phyloP scores from a whole-genome alignment of 106 monocot genomes.

The Vanilla planifolia region DNA sequence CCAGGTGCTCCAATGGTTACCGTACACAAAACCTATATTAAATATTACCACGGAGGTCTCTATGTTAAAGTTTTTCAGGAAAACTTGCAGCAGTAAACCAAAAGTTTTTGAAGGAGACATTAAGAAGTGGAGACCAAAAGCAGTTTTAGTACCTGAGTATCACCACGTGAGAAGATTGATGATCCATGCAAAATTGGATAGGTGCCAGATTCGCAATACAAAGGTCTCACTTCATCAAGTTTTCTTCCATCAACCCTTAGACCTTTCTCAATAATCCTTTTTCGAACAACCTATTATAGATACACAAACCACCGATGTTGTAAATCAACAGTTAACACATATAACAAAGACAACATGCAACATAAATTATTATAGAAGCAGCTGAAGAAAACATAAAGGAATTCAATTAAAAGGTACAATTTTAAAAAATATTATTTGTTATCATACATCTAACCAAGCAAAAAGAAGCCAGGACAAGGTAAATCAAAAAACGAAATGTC shows the following conservation, averaged over 20 bases:
- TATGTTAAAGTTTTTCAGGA: not conserved
- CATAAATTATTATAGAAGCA: not conserved
- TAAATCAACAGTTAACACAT: not conserved
- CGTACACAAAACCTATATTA: conserved; percentile 76
- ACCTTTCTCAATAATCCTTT: conserved; percentile 83
- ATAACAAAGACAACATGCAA: not conserved
- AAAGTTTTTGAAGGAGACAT: not conserved
- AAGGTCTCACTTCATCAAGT: conserved; percentile 88
- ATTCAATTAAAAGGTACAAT: no score
- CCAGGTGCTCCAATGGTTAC: conserved; percentile 95
- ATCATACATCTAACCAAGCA: no score
- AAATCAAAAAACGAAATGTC: no score
- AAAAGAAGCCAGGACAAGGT: no score
- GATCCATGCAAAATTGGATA: conserved; percentile 91
- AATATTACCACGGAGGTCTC: not conserved
- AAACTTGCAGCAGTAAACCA: not conserved
- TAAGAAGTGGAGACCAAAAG: conserved; percentile 4
- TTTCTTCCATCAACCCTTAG: conserved; percentile 91
- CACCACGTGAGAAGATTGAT: conserved; percentile 85
- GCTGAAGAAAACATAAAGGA: not conserved
- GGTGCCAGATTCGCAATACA: conserved; percentile 73
- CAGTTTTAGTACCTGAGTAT: conserved; percentile 60
- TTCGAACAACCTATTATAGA: conserved; percentile 60
- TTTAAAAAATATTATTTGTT: no score
- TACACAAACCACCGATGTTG: not conserved